Percentiles rank a stretch among this genome's conserved stretches.
These are phyloP conservation scores for Coccomyxa sp. DNA, from an alignment of 139 green algal species.

Conservation along the genomic window DNA sequence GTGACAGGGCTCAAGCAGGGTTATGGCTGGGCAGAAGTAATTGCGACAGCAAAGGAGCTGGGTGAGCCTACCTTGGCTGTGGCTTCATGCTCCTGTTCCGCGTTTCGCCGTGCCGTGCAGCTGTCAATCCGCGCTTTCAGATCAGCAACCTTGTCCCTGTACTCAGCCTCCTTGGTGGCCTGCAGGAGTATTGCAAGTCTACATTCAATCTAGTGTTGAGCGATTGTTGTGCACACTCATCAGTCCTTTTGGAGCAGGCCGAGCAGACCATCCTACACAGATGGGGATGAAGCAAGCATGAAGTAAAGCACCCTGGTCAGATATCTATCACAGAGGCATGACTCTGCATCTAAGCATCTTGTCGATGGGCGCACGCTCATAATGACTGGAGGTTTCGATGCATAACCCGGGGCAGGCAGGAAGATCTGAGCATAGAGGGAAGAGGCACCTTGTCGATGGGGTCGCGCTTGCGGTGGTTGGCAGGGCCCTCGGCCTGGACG, in stretches of 20 bases:
- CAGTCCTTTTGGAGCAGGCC: too few relatives aligned
- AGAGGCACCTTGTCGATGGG: conserved; percentile 54
- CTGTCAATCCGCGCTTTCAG: conserved; percentile 30
- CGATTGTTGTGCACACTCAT: too few relatives aligned
- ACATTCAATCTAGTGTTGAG: too few relatives aligned
- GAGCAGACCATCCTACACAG: too few relatives aligned
- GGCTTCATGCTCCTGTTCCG: conserved; percentile 19
- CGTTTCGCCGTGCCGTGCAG: conserved; percentile 23
- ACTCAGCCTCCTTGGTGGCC: conserved; percentile 79
- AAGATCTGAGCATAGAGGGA: too few relatives aligned
- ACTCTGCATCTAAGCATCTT: too few relatives aligned
- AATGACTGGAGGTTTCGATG: too few relatives aligned
- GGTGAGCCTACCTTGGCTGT: background rate
- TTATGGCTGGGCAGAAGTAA: background rate
- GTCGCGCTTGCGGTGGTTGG: conserved; percentile 67
- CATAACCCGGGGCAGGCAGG: too few relatives aligned
- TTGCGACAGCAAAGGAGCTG: background rate
- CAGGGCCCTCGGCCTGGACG: conserved; percentile 54
- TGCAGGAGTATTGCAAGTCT: background rate
- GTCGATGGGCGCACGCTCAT: too few relatives aligned
- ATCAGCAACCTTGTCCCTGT: conserved; percentile 63
- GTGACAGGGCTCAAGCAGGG: background rate
- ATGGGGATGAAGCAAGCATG: too few relatives aligned
- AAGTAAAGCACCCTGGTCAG: too few relatives aligned
- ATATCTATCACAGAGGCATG: too few relatives aligned